Conservation (phyloP, 2,329 filamentous ascomycete genomes). For the Exophiala viscosa region DNA sequence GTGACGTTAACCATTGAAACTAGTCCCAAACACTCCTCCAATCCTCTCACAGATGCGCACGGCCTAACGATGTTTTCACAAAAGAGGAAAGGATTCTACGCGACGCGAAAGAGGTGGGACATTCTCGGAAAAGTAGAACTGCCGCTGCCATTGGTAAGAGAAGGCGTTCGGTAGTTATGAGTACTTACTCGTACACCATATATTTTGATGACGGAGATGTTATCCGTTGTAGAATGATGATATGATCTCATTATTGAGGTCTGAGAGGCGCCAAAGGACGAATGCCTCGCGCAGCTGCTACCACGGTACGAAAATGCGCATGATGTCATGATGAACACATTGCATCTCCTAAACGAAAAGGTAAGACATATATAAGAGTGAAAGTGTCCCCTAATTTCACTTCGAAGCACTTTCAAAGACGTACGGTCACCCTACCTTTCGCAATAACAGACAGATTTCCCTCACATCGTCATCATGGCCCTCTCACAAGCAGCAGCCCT, state of each 20-base stretch:
- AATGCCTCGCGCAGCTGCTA: background rate
- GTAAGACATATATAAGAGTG: background rate
- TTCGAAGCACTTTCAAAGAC: background rate
- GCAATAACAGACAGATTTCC: background rate
- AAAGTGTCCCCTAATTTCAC: background rate
- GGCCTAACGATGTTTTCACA: too few species aligned
- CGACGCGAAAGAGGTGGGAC: too few species aligned
- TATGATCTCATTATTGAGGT: background rate
- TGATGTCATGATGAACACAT: slow-evolving; percentile 27
- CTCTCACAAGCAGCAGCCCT: slow-evolving; percentile 64
- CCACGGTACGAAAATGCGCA: background rate
- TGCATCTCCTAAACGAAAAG: background rate
- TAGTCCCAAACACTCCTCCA: too few species aligned
- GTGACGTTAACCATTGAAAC: too few species aligned
- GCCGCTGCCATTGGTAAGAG: too few species aligned
- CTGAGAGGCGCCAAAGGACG: too few species aligned
- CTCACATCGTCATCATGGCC: slow-evolving; percentile 44
- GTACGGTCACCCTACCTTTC: background rate
- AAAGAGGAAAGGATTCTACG: too few species aligned
- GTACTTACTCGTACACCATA: slow-evolving; percentile 1
- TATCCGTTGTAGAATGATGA: too few species aligned
- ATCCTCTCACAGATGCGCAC: too few species aligned
- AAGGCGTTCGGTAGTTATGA: too few species aligned
- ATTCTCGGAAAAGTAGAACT: too few species aligned
- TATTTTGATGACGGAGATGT: too few species aligned